Percentiles rank a stretch among this genome's conserved stretches.
These are phyloP conservation scores for Erysimum pusillum DNA, from an alignment of 441 rosid species.

Conservation along the genomic window DNA sequence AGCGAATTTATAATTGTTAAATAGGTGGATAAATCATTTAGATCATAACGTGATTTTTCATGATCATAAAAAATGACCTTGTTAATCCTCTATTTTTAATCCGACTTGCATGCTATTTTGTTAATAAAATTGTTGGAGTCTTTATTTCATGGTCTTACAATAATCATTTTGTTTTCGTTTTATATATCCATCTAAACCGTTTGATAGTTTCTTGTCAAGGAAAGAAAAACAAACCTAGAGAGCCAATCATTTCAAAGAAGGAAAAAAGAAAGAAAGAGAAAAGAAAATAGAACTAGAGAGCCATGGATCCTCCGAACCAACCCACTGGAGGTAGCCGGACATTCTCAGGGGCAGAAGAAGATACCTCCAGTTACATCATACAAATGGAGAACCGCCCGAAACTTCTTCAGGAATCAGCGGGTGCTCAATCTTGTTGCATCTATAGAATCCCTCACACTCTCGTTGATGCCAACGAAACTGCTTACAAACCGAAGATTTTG, in stretches of 20 bases:
- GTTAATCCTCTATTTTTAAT: not conserved
- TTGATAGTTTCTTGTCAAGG: not conserved
- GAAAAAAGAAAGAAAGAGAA: not conserved
- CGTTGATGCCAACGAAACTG: not conserved
- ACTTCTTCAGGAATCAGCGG: not conserved
- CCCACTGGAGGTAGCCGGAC: not conserved
- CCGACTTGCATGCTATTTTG: not conserved
- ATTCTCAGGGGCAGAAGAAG: not conserved
- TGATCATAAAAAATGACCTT: not conserved
- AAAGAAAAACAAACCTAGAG: not conserved
- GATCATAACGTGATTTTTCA: not conserved
- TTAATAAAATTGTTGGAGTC: not conserved
- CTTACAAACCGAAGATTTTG: conserved; percentile 10
- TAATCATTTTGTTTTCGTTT: not conserved
- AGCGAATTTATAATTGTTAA: not conserved
- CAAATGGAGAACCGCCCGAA: not conserved
- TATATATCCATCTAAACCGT: not conserved
- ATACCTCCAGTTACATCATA: not conserved
- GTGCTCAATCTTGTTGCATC: conserved; percentile 59
- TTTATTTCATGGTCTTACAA: not conserved
- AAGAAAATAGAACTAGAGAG: not conserved
- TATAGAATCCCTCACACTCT: conserved; percentile 49
- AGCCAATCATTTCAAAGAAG: not conserved
- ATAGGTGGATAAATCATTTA: not conserved
- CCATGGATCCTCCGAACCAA: not conserved